These are phyloP conservation scores for Astraeus odoratus DNA, from an alignment of 768 basidiomycete species.

Conservation along the genomic window DNA sequence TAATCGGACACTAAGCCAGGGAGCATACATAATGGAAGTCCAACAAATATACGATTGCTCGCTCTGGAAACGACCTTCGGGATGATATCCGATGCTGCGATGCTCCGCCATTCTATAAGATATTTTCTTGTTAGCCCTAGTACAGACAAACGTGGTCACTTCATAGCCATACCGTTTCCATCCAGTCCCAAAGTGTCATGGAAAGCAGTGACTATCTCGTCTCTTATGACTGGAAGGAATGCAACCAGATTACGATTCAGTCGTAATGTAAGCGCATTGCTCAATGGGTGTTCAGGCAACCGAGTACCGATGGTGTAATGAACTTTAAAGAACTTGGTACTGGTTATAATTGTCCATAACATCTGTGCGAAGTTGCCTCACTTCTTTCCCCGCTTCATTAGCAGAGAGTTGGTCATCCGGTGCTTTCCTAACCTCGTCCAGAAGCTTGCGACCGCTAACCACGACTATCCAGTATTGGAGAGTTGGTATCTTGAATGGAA, in stretches of 20 bases:
- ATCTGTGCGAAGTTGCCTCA: not conserved
- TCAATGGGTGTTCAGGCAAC: not conserved
- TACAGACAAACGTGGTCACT: not conserved
- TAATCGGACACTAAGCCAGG: not conserved
- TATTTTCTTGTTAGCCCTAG: too few species aligned
- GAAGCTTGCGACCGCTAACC: constrained; percentile 13
- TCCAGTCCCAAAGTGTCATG: not conserved
- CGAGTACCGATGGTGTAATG: not conserved
- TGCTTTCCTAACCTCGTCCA: constrained; percentile 23
- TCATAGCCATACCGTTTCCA: not conserved
- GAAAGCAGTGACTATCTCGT: not conserved
- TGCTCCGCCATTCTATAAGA: constrained; percentile 34
- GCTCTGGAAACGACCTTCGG: constrained; percentile 33
- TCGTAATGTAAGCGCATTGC: not conserved
- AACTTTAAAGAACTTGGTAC: not conserved
- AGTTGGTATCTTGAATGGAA: constrained; percentile 21
- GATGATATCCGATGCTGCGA: constrained; percentile 21
- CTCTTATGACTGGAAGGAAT: not conserved
- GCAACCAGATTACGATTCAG: not conserved
- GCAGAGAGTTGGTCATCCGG: constrained; percentile 22
- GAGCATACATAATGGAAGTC: constrained; percentile 41
- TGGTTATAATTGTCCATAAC: too few species aligned
- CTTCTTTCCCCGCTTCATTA: constrained; percentile 2
- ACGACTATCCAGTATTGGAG: constrained; percentile 22
- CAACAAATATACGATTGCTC: constrained; percentile 43